Conservation (phyloP, 352 stramenopile genomes). For the Phytophthora meadii region DNA sequence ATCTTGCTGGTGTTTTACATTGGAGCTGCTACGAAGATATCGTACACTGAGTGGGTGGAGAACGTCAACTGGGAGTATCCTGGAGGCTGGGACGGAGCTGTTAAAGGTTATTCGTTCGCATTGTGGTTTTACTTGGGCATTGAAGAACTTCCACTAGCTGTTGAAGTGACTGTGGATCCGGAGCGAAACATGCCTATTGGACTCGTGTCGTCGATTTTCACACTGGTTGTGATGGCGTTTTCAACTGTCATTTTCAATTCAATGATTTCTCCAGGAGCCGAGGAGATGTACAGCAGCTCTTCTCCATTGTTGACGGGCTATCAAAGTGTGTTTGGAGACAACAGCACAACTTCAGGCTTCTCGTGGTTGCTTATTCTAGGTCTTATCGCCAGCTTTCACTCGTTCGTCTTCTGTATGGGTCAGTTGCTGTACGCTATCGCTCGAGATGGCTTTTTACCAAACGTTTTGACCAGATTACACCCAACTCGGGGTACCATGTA, state of each 20-base stretch:
- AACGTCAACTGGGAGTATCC: constrained; percentile 51
- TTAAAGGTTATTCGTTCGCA: constrained; percentile 69
- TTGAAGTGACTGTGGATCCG: constrained; percentile 74
- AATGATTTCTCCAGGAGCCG: constrained; percentile 60
- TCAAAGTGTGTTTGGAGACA: constrained; percentile 74
- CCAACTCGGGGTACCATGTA: constrained; percentile 58
- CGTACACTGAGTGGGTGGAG: constrained; percentile 62
- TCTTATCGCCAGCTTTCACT: constrained; percentile 74
- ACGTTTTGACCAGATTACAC: constrained; percentile 55
- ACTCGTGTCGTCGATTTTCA: constrained; percentile 63
- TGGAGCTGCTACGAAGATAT: constrained; percentile 60
- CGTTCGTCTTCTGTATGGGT: constrained; percentile 84
- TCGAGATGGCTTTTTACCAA: constrained; percentile 63
- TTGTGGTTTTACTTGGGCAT: constrained; percentile 82
- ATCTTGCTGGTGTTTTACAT: constrained; percentile 75
- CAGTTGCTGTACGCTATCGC: constrained; percentile 72
- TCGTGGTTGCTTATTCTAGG: constrained; percentile 74
- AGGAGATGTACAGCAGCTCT: constrained; percentile 46
- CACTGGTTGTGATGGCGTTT: constrained; percentile 60
- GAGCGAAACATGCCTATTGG: constrained; percentile 66
- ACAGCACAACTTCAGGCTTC: constrained; percentile 67
- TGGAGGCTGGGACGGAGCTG: constrained; percentile 52
- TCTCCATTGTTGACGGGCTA: constrained; percentile 69
- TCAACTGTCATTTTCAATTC: constrained; percentile 74
- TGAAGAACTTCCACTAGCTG: constrained; percentile 65